phyloP scores from a whole-genome alignment of 129 eudicot genomes.

The Centaurea solstitialis region DNA sequence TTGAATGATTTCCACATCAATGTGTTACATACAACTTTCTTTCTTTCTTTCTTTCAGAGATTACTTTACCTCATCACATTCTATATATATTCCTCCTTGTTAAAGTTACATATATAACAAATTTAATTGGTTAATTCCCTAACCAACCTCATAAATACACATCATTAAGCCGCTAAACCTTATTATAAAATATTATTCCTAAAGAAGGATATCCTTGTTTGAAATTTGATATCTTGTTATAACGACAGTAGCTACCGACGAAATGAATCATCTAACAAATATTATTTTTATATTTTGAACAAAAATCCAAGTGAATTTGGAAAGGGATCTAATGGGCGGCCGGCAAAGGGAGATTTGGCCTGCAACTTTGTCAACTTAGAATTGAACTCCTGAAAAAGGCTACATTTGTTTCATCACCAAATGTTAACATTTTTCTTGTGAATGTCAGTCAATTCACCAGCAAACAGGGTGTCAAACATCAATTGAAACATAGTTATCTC shows the following conservation, averaged over 20 bases:
- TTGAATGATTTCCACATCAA: conserved; percentile 49
- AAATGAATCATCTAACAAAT: background rate
- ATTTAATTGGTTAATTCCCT: conserved; percentile 6
- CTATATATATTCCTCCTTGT: conserved; percentile 14
- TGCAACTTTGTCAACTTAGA: background rate
- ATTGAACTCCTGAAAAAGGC: background rate
- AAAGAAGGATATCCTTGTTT: too few relatives aligned
- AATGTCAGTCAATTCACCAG: background rate
- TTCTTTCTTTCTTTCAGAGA: conserved; percentile 3
- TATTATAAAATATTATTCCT: too few relatives aligned
- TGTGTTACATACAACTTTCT: background rate
- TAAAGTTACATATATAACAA: conserved; percentile 3
- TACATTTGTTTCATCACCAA: background rate
- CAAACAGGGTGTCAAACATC: background rate
- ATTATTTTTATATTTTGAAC: too few relatives aligned
- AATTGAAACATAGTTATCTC: background rate
- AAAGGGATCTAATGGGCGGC: background rate
- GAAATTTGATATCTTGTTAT: background rate
- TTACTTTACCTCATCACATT: background rate
- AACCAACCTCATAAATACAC: too few relatives aligned
- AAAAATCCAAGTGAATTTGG: background rate
- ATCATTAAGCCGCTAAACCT: too few relatives aligned
- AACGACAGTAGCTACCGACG: background rate
- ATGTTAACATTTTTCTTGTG: background rate
- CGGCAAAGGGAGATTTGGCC: background rate